Conservation (phyloP, 495 filamentous ascomycete genomes). For the Chaetomium fimeti region DNA sequence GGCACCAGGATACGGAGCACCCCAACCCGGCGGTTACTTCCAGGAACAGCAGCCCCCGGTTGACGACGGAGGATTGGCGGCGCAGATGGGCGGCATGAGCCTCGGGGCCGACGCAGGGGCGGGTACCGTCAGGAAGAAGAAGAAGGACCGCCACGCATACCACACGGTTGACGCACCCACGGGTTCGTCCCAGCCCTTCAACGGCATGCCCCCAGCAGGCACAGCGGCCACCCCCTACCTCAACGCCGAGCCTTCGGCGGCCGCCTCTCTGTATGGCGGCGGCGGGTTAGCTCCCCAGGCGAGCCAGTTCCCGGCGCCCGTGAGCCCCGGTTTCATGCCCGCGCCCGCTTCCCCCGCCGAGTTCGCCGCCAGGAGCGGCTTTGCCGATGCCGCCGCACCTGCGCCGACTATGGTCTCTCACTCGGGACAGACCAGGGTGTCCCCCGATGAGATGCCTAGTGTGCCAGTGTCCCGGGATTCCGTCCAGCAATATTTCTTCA, state of each 20-base stretch:
- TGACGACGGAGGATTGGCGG: constrained; percentile 61
- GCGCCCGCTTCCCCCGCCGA: constrained; percentile 53
- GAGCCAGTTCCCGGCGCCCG: constrained; percentile 61
- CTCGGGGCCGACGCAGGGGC: constrained; percentile 59
- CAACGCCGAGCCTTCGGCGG: constrained; percentile 56
- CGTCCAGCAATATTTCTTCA: constrained; percentile 77
- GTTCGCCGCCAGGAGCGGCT: constrained; percentile 55
- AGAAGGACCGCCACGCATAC: constrained; percentile 92
- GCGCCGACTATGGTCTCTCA: constrained; percentile 40
- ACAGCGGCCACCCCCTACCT: constrained; percentile 65
- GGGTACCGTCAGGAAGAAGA: constrained; percentile 64
- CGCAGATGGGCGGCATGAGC: constrained; percentile 84
- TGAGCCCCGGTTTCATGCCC: constrained; percentile 59
- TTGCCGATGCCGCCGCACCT: constrained; percentile 31
- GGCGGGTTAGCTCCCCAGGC: constrained; percentile 55
- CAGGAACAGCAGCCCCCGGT: constrained; percentile 29
- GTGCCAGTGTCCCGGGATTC: constrained; percentile 81
- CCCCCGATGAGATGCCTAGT: constrained; percentile 92
- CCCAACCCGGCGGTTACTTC: constrained; percentile 34
- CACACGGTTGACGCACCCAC: constrained; percentile 76
- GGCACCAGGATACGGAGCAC: constrained; percentile 40
- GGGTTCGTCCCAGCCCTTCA: constrained; percentile 63
- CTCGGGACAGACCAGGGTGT: constrained; percentile 70
- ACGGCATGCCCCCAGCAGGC: constrained; percentile 59
- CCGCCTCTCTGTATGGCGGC: constrained; percentile 38